Base-by-base conservation (phyloP, 257 asterid species). In the Osmanthus fragrans region DNA sequence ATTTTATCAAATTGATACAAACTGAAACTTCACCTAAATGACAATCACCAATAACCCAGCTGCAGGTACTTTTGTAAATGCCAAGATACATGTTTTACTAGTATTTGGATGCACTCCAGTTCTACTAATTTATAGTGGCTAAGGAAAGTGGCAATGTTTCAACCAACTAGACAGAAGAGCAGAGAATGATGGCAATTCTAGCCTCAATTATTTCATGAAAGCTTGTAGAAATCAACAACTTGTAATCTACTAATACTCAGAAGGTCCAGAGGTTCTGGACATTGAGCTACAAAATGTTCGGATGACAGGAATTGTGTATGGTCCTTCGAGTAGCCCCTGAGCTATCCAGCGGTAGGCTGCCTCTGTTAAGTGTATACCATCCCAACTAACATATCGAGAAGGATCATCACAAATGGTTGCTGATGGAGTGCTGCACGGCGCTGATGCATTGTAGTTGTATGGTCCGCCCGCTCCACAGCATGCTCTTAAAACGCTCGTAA, bases 381-480 rank as follows among this genome's bases (percentile, higher is more conserved):
- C 92, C 94, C 92, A 89, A 65, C 70, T 81, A 30, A 74, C 83
- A 73, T 51, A 80, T 1, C 39, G 3, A 9, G 86, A 80, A 19
- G 94, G 89, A 68, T 89, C 86, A 0, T 70, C 76, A 33, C 92
- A 87, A 12, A 74, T 45, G 0, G 45, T 75, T 29, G 88, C 54
- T 21, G 80, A 71, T 1, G 84, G 29, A 18, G 42, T 9, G n/a
- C 88, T 86, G 40, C 92, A 87, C 1, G 0, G 3, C 3, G 73
- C 63, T 15, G 84, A 72, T 1, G 13, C 21, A 40, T 86, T 71
- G 76, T 0, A 84, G 75, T 86, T 86, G 71, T 89, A 89, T 7
- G 80, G 71, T 29, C 92, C 92, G 25, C 89, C 85, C 23, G 30
- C 80, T 70, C 94, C 91, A 70, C 94, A 89, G 23, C 91, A 89